Conservation (phyloP, 1,139 yeast genomes). For the Zygoascus hellenicus region DNA sequence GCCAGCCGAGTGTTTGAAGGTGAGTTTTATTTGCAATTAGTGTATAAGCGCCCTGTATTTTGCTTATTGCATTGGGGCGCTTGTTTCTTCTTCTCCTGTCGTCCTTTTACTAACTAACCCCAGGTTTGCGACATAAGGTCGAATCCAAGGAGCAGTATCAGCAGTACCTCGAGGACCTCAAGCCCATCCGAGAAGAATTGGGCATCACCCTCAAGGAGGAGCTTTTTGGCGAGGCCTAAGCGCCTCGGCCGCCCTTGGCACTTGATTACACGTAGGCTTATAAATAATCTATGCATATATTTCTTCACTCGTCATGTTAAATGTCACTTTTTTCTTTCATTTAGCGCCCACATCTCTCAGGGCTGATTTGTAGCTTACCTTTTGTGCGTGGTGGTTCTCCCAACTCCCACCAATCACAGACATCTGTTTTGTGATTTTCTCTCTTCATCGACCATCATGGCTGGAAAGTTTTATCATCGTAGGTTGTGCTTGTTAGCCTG, state of each 20-base stretch:
- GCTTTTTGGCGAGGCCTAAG: conserved; percentile 12
- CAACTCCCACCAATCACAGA: neutral
- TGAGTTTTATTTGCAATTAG: conserved; percentile 9
- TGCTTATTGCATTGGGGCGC: no score
- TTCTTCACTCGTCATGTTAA: no score
- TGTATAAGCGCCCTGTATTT: neutral
- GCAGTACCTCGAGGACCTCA: conserved; percentile 92
- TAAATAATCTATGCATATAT: neutral
- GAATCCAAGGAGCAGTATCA: conserved; percentile 90
- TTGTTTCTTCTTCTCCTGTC: no score
- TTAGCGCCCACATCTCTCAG: no score
- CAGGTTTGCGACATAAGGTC: conserved; percentile 84
- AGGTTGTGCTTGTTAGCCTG: neutral
- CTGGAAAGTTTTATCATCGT: conserved; percentile 10
- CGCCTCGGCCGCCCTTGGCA: neutral
- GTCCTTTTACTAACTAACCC: neutral
- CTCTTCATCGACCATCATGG: conserved; percentile 3
- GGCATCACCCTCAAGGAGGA: conserved; percentile 16
- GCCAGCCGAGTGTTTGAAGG: conserved; percentile 97
- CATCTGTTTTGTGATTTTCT: neutral
- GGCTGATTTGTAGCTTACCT: no score
- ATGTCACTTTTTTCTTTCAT: no score
- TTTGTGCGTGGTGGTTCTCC: no score
- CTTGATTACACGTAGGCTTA: no score
- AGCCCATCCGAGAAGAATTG: conserved; percentile 54